These are phyloP conservation scores for Lactifluus pinguis DNA, from an alignment of 768 basidiomycete species.

Conservation along the genomic window DNA sequence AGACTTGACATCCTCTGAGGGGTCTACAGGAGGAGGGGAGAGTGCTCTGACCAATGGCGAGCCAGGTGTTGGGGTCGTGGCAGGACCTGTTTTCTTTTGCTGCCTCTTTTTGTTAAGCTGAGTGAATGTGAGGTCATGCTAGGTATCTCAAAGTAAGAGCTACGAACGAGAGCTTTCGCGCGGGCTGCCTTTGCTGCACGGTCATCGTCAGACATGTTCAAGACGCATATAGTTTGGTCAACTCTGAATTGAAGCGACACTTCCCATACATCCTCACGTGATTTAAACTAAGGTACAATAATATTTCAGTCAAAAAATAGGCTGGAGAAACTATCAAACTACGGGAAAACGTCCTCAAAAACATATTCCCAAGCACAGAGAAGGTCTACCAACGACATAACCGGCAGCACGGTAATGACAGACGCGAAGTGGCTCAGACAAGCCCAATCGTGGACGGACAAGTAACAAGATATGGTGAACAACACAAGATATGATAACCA, in stretches of 20 bases:
- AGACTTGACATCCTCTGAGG: constrained; percentile 32
- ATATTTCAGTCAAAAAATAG: background rate
- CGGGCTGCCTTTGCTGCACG: constrained; percentile 76
- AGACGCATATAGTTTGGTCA: no score
- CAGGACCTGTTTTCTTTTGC: constrained; percentile 53
- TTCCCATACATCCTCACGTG: constrained; percentile 1
- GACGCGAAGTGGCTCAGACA: constrained; percentile 46
- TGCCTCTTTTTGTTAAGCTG: constrained; percentile 81
- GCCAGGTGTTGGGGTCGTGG: constrained; percentile 30
- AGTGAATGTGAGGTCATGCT: background rate
- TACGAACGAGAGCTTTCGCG: constrained; percentile 69
- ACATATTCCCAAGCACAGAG: constrained; percentile 22
- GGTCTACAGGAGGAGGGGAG: constrained; percentile 25
- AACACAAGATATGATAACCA: constrained; percentile 38
- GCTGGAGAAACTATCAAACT: constrained; percentile 7
- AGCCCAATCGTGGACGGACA: constrained; percentile 23
- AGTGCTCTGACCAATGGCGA: constrained; percentile 28
- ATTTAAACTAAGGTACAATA: background rate
- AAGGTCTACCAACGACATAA: constrained; percentile 22
- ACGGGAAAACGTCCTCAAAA: constrained; percentile 25
- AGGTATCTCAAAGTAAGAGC: background rate
- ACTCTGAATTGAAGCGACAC: background rate
- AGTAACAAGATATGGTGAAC: constrained; percentile 44
- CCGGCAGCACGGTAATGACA: constrained; percentile 43
- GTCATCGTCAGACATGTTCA: constrained; percentile 51